Evolutionary conservation across 805 yeast species (phyloP), one percentile per base, ranked within the genome.

Genomic region (Pichia sporocuriosa): DNA sequence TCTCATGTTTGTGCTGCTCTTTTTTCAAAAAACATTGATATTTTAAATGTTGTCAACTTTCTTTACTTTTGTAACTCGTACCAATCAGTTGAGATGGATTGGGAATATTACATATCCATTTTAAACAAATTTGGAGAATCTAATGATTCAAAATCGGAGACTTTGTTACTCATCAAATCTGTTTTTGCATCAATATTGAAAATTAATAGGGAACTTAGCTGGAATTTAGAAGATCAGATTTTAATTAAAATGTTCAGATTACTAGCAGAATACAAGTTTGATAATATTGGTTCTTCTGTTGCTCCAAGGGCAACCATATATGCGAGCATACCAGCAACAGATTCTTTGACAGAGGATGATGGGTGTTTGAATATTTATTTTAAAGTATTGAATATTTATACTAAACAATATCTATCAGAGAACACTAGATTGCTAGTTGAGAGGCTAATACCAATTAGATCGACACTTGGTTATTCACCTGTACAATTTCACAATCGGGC

Each of bases 391-490:
- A 46, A 45, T 4, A 43, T 54, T 1, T 61, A 54, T 37, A 51
- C 54, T 2, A 42, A 44, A 4, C 43, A 43, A 9, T 55, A 41
- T 39, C 31, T n/a, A 36, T 48, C 17, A 33, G 40, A 4, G 45
- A 48, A 22, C 36, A 47, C 40, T 20, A 40, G 27, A 51, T 54
- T 13, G 24, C 32, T 62, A 24, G 39, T 63, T 16, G 67, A 63
- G 25, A 61, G 61, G 32, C 44, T 64, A 17, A 59, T 57, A 9
- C 68, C 68, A 1, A 52, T 63, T 11, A 58, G 63, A 15, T 53
- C 57, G 19, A 47, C 60, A 10, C 44, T 48, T 28, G 56, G 59
- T 3, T 54, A 56, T 41, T 51, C 56, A 4, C 19, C 48, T 4
- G 30, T 34, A 1, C 47, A 58, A 4, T 42, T 63, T 16, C 52